These are phyloP conservation scores for Prunus campanulata DNA, from an alignment of 306 rosid genomes.

Conservation along the genomic window DNA sequence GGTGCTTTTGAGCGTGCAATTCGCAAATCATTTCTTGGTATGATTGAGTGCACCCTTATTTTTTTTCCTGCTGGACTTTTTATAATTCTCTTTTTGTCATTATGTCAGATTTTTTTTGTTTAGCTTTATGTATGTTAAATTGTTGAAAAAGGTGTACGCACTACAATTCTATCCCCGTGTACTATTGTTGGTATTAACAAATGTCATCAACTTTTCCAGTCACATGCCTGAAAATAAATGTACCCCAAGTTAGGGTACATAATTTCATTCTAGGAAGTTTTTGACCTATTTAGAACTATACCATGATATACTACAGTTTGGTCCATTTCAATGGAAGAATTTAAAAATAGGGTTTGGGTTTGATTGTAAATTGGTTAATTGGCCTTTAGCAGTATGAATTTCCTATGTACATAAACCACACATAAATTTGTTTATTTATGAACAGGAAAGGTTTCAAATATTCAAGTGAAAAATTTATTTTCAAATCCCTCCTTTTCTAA, in stretches of 20 bases:
- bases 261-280: neutral
- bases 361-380: too few relatives aligned
- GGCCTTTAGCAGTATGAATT: too few relatives aligned
- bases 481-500: too few relatives aligned
- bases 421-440: too few relatives aligned
- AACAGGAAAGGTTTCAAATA: too few relatives aligned
- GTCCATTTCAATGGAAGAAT: neutral
- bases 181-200: neutral
- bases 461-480: too few relatives aligned
- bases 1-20: slow-evolving; percentile 80
- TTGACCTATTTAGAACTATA: too few relatives aligned
- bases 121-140: neutral
- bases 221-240: neutral
- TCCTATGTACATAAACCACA: too few relatives aligned
- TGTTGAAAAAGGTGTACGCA: neutral
- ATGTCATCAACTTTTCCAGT: neutral
- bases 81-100: neutral
- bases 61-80: neutral
- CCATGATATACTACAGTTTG: too few relatives aligned
- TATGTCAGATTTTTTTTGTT: neutral
- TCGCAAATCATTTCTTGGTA: slow-evolving; percentile 92
- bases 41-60: neutral
- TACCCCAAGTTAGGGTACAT: neutral
- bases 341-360: neutral
- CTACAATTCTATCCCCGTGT: neutral